phyloP scores from a whole-genome alignment of 2,329 filamentous ascomycete species.

The Domatiomyces globalis region DNA sequence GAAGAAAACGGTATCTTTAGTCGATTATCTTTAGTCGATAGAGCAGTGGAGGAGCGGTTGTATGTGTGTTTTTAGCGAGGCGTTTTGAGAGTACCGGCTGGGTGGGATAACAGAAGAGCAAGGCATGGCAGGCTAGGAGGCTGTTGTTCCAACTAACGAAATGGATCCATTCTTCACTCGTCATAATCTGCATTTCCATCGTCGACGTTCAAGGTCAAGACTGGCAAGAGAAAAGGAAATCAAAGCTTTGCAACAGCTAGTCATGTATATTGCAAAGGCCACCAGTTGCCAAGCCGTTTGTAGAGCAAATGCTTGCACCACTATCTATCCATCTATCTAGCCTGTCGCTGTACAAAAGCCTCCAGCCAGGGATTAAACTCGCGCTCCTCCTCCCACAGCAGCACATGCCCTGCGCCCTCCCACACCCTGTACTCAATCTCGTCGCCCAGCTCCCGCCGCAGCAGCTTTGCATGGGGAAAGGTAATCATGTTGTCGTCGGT shows the following conservation, averaged over 20 bases:
- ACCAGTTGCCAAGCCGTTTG: no score
- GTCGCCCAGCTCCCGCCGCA: constrained; percentile 52
- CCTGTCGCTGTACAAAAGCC: constrained; percentile 30
- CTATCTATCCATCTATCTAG: constrained; percentile 23
- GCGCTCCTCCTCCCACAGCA: constrained; percentile 53
- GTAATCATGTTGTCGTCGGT: constrained; percentile 65
- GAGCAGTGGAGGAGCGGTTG: no score
- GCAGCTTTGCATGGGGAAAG: constrained; percentile 51
- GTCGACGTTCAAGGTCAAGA: no score
- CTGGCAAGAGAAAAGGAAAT: no score
- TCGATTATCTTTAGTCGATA: no score
- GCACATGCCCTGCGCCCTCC: constrained; percentile 62
- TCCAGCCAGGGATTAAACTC: constrained; percentile 56
- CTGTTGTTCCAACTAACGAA: neutral
- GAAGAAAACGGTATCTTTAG: no score
- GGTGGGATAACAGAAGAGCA: neutral
- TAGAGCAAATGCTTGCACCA: no score
- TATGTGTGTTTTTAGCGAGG: neutral
- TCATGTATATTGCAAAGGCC: no score
- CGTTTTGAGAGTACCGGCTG: neutral
- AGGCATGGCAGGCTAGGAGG: neutral
- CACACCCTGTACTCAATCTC: constrained; percentile 40
- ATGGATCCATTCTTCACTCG: neutral
- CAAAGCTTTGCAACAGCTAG: no score
- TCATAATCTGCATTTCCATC: constrained; percentile 15